Evolutionary conservation across 1,284 basidiomycete genomes (phyloP).

Genomic region (Fomitopsis pinicola): DNA sequence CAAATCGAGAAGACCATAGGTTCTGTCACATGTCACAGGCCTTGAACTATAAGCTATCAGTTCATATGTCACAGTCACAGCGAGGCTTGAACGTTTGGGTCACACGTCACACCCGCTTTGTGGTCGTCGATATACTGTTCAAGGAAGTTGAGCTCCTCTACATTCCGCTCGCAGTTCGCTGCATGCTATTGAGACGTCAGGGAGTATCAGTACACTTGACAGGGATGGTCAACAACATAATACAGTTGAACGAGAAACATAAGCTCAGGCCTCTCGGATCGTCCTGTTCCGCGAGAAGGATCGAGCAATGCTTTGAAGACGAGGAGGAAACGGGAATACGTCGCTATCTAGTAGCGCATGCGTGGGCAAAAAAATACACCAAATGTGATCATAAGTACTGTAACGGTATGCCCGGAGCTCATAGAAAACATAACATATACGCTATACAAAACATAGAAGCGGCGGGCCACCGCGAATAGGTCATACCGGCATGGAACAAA

Average conservation of each 20-base stretch:
- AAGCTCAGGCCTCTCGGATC: background rate
- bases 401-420: background rate
- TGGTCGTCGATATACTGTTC: no score
- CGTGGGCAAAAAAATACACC: background rate
- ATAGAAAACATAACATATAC: slow-evolving; percentile 1
- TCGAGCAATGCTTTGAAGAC: background rate
- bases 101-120: no score
- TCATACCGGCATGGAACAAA: background rate
- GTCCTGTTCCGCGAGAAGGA: background rate
- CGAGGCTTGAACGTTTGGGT: no score
- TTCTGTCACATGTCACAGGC: no score
- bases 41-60: no score
- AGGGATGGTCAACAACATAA: background rate
- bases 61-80: no score
- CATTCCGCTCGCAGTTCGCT: no score
- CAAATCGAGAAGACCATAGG: no score
- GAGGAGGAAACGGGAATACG: background rate
- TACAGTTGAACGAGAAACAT: background rate
- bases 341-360: slow-evolving; percentile 3
- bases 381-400: slow-evolving; percentile 2
- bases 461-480: background rate
- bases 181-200: no score
- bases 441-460: background rate
- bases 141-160: no score
- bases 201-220: no score